phyloP scores from a whole-genome alignment of 169 alveolate genomes.

The Eimeria sp. region DNA sequence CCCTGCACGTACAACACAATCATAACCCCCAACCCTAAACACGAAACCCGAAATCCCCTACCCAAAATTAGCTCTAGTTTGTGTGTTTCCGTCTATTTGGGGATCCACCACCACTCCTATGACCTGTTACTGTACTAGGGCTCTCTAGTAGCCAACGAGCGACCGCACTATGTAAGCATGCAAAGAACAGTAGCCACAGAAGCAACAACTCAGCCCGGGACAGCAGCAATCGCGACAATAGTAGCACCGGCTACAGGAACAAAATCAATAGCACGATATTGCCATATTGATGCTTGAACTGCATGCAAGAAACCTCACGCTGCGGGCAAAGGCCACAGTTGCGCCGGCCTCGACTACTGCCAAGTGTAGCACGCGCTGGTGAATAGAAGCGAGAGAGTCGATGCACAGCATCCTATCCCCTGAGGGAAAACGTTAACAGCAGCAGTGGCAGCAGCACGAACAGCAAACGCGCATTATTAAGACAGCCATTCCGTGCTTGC shows the following conservation, averaged over 20 bases:
- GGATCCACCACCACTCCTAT: not conserved
- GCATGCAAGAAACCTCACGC: slow-evolving; percentile 19
- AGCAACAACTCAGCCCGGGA: not conserved
- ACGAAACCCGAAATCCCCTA: not conserved
- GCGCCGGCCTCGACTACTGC: slow-evolving; percentile 59
- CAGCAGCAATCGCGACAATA: not conserved
- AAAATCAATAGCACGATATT: not conserved
- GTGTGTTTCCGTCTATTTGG: not conserved
- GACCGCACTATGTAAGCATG: not conserved
- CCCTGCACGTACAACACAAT: slow-evolving; percentile 15
- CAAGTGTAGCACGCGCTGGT: slow-evolving; percentile 61
- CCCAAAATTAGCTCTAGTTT: not conserved
- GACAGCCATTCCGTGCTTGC: not conserved
- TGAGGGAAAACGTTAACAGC: not conserved
- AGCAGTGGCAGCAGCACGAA: not conserved
- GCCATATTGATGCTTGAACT: not conserved
- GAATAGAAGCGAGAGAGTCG: slow-evolving; percentile 71
- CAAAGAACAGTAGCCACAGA: not conserved
- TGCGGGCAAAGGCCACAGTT: slow-evolving; percentile 57
- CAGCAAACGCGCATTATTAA: not conserved
- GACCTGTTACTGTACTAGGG: not conserved
- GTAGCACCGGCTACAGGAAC: not conserved
- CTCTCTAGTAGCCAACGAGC: not conserved
- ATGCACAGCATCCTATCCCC: slow-evolving; percentile 53
- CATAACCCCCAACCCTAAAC: not conserved